Evolutionary conservation across 139 green algal genomes (phyloP), one percentile per base, ranked within the genome.

Genomic region (Astrephomene gubernaculifera): DNA sequence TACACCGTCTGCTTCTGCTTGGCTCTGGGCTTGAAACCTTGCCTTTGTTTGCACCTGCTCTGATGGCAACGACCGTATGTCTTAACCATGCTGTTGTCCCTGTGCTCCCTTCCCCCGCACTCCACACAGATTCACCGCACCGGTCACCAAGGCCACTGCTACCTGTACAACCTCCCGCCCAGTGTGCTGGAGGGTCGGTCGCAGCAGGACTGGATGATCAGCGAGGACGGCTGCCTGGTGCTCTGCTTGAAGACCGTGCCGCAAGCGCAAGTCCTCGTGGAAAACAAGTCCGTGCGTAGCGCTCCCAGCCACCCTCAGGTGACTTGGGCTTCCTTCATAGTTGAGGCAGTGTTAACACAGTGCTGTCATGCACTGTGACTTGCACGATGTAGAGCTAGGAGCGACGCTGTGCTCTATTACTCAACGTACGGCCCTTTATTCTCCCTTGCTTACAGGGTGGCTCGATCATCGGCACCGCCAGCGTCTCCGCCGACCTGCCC

Each of bases 221-320:
- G 61, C 41, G 78, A 84, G n/a, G 78, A 84, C n/a, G 78, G 78
- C 21, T 84, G 61, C n/a, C 78, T 84, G 78, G 78, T 84, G 54
- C 43, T 84, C 21, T 84, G 78, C 43, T 43, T 84, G 6, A 54
- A 41, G 31, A 67, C 61, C 4, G 24, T 24, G 63, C 78, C 33
- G 78, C 41, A 71, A 44, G 57, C 25, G 8, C 43, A 44, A 5
- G 4, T 29, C 1, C 57, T 57, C 38, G 38, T 35, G 3, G 49
- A 82, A 35, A 65, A 80, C 71, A 80, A 61, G 45, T 65, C 71
- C 31, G 71, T 80, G 49, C 71, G 71, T 12, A 80, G 71, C 45
- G 35, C 38, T 31, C 45, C 71, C 0, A 80, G 70, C 41, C 61
- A 78, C 43, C 38, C 38, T 0, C 68, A 75, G 68, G 68, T 35